Base-by-base conservation (phyloP, 805 yeast species). In the Ogataea pini region DNA sequence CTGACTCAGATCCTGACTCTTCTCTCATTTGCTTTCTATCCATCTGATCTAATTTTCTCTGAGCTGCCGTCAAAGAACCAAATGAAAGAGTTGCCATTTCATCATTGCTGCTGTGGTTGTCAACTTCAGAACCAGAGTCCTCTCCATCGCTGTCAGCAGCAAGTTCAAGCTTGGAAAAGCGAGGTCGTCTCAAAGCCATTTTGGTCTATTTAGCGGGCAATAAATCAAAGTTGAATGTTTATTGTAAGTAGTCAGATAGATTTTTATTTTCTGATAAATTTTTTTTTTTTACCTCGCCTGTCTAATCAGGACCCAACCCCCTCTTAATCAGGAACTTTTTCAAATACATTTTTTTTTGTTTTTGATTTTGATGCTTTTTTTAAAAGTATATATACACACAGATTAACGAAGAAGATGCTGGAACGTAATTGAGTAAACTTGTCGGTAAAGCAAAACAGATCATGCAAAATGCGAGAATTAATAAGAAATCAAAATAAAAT, bases 41-140 rank as follows among this genome's bases (percentile, higher is more conserved):
- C 39, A 57, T 51, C 12, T 42, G 53, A 36, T 67, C 68, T 36
- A 78, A 61, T 56, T 78, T 71, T 42, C 68, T 73, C 57, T 83
- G 86, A 3, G 89, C 88, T 7, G 74, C 65, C 58, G 78, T 80
- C 50, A 85, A 65, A 4, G 86, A 77, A 1, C 85, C 88, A 70
- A 85, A 83, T 7, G 89, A 82, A n/a, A 83, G 54, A 4, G 77
- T 72, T 8, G 71, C 68, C 48, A 79, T 51, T 46, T 78, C 86
- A 51, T 74, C 83, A 44, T 76, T 78, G 25, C 51, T 44, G 22
- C 51, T 49, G 8, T 34, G 33, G 12, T 42, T 31, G 4, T 36
- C 29, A 9, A 37, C 46, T n/a, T 27, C 33, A 6, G 32, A 20
- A 18, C 40, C 49, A n/a, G 18, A 44, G 2, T 48, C 47, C 13